Base-by-base conservation (phyloP, 176 grass and related monocot species). In the Chloris gayana region DNA sequence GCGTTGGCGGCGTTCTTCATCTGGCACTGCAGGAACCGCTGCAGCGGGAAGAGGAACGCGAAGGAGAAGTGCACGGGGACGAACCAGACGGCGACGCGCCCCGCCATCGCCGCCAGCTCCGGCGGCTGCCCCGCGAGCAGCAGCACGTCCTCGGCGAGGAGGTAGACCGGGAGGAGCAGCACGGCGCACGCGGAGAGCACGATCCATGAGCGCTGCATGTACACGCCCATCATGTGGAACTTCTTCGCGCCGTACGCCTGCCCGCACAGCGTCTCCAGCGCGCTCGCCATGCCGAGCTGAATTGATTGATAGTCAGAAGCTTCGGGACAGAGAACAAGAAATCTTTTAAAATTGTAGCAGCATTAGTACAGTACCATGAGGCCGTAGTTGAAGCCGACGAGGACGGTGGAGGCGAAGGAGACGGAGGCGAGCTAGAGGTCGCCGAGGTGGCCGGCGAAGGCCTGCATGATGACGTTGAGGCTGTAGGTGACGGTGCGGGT, bases 181-280 rank as follows among this genome's bases (percentile, higher is more conserved):
- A 87, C 63, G 0, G 91, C 95, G 72, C 89, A 97, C 4, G 78
- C 19, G 45, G 92, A 76, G 2, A 97, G 95, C 34, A 97, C 92
- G 67, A 97, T 92, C 95, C 95, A 97, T 1, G 95, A 97, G 0
- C 95, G 79, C 73, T 97, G 95, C 95, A 97, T 94, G 95, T 97
- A 97, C 31, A 97, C 87, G 2, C 95, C 92, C 74, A 97, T 82
- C 95, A 94, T 94, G 83, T 90, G 85, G 77, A 85, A 94, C 77
- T 90, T 90, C 80, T 88, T 94, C 0, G 87, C 90, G 4, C 87
- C 87, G 76, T 38, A 92, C 17, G 90, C 87, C 14, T 89, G 87
- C 0, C 90, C 84, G 72, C 87, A 89, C 58, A 92, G 66, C 39
- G 90, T 92, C 66, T 92, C 87, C 76, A 92, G 35, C 14, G 90